phyloP scores from a whole-genome alignment of 176 grass and related monocot genomes.

The Musa beccarii region DNA sequence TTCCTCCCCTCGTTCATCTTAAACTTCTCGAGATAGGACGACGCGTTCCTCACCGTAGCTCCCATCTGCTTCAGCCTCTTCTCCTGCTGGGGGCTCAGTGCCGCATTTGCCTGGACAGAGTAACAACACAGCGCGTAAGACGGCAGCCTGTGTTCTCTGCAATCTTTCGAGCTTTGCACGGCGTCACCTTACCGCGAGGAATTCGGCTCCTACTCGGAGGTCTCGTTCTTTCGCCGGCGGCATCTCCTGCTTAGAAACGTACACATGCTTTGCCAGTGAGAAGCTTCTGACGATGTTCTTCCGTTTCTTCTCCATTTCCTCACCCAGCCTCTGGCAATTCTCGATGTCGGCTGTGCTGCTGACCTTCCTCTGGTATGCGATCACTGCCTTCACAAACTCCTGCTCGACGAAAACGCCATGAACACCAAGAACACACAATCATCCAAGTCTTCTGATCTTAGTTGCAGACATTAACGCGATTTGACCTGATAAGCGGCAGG shows the following conservation, averaged over 20 bases:
- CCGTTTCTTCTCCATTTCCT: constrained; percentile 18
- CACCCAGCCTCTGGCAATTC: not conserved
- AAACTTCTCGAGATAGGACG: constrained; percentile 6
- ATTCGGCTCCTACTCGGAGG: constrained; percentile 7
- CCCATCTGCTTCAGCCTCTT: constrained; percentile 25
- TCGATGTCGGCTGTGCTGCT: not conserved
- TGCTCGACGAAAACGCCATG: not conserved
- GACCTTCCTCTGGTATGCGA: constrained; percentile 19
- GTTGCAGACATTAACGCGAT: no score
- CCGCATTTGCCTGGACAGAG: constrained; percentile 5
- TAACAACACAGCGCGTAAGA: not conserved
- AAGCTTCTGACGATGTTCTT: constrained; percentile 11
- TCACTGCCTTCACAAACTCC: constrained; percentile 23
- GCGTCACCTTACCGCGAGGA: not conserved
- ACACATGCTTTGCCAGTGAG: constrained; percentile 5
- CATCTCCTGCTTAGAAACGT: not conserved
- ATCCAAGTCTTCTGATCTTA: not conserved
- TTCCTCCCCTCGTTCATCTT: constrained; percentile 17
- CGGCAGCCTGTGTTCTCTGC: not conserved
- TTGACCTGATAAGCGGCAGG: constrained; percentile 19
- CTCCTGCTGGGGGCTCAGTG: constrained; percentile 12
- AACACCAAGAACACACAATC: not conserved
- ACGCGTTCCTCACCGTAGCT: constrained; percentile 18
- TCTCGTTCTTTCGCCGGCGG: constrained; percentile 2
- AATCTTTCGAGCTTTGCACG: not conserved